Conservation (phyloP, 2,329 filamentous ascomycete species). For the Monilinia polystroma region DNA sequence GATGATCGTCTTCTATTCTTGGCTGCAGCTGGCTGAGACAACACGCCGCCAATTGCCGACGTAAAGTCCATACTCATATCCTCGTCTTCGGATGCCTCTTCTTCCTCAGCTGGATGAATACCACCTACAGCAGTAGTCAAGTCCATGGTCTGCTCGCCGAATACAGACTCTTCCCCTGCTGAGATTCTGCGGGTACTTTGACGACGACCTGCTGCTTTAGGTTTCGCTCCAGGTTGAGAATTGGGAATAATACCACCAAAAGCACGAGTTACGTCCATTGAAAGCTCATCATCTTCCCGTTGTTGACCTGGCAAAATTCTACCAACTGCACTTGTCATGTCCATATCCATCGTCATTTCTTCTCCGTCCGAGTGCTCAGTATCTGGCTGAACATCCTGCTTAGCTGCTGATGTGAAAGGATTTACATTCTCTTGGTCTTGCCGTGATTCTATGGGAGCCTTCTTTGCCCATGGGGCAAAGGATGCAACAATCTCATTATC, state of each 20-base stretch:
- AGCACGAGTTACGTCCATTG: conserved; percentile 89
- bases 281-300: conserved; percentile 57
- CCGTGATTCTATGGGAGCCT: conserved; percentile 42
- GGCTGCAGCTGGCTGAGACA: conserved; percentile 43
- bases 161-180: conserved; percentile 35
- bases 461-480: conserved; percentile 70
- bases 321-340: conserved; percentile 56
- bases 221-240: conserved; percentile 36
- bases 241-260: conserved; percentile 71
- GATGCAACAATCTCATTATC: conserved; percentile 72
- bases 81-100: conserved; percentile 49
- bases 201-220: conserved; percentile 36
- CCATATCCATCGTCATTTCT: conserved; percentile 57
- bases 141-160: conserved; percentile 50
- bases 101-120: conserved; percentile 44
- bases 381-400: conserved; percentile 30
- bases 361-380: conserved; percentile 34
- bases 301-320: conserved; percentile 45
- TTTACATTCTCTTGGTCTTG: conserved; percentile 51
- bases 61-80: conserved; percentile 82
- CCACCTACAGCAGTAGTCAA: conserved; percentile 57
- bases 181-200: conserved; percentile 43
- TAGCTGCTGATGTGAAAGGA: conserved; percentile 44
- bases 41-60: conserved; percentile 59
- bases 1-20: conserved; percentile 33